These are phyloP conservation scores for Achlya hypogyna DNA, from an alignment of 352 stramenopile species.

Conservation along the genomic window DNA sequence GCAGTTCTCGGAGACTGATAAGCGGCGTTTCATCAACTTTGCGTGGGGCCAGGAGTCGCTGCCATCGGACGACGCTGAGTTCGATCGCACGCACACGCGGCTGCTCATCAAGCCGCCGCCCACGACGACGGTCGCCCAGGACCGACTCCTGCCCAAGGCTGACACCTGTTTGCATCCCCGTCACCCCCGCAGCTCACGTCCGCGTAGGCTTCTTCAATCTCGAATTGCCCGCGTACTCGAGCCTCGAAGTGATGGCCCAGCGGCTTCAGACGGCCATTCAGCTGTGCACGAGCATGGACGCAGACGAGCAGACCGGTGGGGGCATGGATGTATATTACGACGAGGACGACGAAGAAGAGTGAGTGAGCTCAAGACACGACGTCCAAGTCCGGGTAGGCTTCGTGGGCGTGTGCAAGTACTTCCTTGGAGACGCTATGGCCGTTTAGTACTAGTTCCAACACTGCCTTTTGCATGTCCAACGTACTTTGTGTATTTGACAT, in stretches of 20 bases:
- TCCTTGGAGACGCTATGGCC: conserved; percentile 72
- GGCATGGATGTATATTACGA: conserved; percentile 65
- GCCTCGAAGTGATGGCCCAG: conserved; percentile 51
- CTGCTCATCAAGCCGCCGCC: conserved; percentile 60
- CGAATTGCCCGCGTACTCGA: conserved; percentile 68
- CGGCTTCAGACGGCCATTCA: conserved; percentile 67
- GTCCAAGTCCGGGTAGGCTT: conserved; percentile 57
- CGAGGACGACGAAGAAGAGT: conserved; percentile 44
- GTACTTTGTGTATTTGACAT: conserved; percentile 85
- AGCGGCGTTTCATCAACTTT: conserved; percentile 78
- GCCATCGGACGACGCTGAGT: conserved; percentile 66
- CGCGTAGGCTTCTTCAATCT: conserved; percentile 72
- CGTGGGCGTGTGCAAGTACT: conserved; percentile 52
- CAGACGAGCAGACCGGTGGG: conserved; percentile 52
- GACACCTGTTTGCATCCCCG: conserved; percentile 40
- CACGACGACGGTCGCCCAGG: conserved; percentile 30
- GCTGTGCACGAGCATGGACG: conserved; percentile 74
- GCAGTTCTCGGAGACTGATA: conserved; percentile 60
- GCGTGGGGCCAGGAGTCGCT: conserved; percentile 76
- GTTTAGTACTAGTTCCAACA: neutral
- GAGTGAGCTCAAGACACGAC: conserved; percentile 46
- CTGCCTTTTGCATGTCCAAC: conserved; percentile 13
- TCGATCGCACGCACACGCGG: conserved; percentile 63
- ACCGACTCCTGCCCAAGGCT: conserved; percentile 56
- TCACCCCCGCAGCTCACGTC: neutral